Conservation (phyloP, 345 rosid genomes). For the Boechera divaricarpa region DNA sequence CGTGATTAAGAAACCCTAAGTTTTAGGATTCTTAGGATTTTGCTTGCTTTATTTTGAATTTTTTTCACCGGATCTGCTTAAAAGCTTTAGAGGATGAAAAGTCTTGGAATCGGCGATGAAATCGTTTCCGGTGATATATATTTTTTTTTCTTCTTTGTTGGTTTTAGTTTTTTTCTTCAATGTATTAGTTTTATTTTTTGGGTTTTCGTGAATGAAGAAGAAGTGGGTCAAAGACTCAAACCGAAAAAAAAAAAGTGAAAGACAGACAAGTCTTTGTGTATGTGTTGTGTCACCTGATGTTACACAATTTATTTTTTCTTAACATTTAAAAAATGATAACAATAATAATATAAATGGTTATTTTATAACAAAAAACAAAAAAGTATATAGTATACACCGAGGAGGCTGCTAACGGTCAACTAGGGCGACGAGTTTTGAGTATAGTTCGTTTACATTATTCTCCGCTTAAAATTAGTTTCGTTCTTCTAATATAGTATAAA, state of each 20-base stretch:
- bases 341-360: neutral
- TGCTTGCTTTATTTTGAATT: constrained; percentile 1
- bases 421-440: constrained; percentile 36
- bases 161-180: neutral
- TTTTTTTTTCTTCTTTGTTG: neutral
- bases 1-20: constrained; percentile 43
- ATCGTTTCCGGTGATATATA: constrained; percentile 29
- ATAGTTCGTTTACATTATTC: neutral
- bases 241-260: neutral
- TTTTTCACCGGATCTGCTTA: constrained; percentile 58
- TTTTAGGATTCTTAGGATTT: constrained; percentile 11
- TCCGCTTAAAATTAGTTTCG: too few species aligned
- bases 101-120: constrained; percentile 26
- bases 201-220: neutral
- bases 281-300: constrained; percentile 36
- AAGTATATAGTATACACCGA: neutral
- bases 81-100: constrained; percentile 43
- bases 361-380: neutral
- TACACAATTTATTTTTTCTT: constrained; percentile 17
- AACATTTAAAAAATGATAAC: neutral
- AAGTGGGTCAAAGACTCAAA: constrained; percentile 31
- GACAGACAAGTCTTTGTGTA: constrained; percentile 34
- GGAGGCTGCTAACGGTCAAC: constrained; percentile 39
- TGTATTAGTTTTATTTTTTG: neutral
- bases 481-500: too few species aligned